These are phyloP conservation scores for Aspergillus pseudotamarii DNA, from an alignment of 2,329 filamentous ascomycete genomes.

Conservation along the genomic window DNA sequence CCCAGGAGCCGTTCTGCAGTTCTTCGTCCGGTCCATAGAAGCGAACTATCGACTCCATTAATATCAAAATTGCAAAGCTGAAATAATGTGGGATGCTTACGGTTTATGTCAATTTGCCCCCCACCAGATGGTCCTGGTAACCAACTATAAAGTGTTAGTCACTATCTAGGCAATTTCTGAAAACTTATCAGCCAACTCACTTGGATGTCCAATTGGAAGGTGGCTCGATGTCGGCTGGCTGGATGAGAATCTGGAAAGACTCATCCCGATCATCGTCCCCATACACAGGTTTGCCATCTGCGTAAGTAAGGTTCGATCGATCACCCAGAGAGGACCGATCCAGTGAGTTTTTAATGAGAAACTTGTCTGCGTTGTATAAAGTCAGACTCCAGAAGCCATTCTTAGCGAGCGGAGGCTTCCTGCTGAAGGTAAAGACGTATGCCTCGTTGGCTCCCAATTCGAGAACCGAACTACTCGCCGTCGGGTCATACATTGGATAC, in stretches of 20 bases:
- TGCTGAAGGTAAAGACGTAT: slow-evolving; percentile 25
- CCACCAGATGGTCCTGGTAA: not conserved
- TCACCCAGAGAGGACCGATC: slow-evolving; percentile 29
- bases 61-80: not conserved
- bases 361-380: slow-evolving; percentile 25
- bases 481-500: too few species aligned
- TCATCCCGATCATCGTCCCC: slow-evolving; percentile 4
- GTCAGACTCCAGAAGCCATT: slow-evolving; percentile 34
- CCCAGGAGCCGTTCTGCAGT: not conserved
- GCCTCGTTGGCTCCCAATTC: slow-evolving; percentile 16
- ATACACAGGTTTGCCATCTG: slow-evolving; percentile 23
- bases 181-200: not conserved
- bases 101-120: not conserved
- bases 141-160: not conserved
- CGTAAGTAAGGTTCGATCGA: slow-evolving; percentile 29
- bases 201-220: slow-evolving; percentile 28
- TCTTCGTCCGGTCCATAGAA: not conserved
- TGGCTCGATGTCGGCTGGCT: slow-evolving; percentile 26
- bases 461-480: too few species aligned
- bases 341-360: slow-evolving; percentile 27
- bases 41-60: not conserved
- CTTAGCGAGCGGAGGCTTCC: slow-evolving; percentile 22
- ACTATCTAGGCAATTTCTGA: not conserved
- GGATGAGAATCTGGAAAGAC: slow-evolving; percentile 31
- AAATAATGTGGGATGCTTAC: not conserved